Conservation (phyloP, 1,284 basidiomycete genomes). For the Ceratobasidium sp. region DNA sequence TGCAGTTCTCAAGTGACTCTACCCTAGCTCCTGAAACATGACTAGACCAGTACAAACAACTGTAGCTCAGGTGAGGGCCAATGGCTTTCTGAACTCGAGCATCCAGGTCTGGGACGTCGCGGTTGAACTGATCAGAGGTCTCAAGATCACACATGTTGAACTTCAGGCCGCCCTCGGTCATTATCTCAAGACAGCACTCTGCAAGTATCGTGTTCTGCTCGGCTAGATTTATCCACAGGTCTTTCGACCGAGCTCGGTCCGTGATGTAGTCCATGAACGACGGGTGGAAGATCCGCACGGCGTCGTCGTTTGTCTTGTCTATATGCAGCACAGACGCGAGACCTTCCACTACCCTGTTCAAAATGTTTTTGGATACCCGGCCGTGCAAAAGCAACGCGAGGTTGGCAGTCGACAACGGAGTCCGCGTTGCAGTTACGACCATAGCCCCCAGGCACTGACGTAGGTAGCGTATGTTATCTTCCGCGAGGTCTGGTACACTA, state of each 20-base stretch:
- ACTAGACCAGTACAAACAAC: conserved; percentile 23
- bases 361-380: neutral
- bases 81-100: neutral
- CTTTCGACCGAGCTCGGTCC: conserved; percentile 16
- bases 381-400: conserved; percentile 16
- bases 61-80: conserved; percentile 9
- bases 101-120: conserved; percentile 14
- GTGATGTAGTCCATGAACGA: conserved; percentile 44
- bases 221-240: conserved; percentile 6
- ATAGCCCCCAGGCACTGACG: conserved; percentile 28
- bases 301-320: neutral
- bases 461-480: neutral
- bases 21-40: neutral
- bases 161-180: neutral
- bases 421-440: conserved; percentile 5
- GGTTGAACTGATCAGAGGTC: conserved; percentile 16
- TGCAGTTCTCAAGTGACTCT: neutral
- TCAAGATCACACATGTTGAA: conserved; percentile 29
- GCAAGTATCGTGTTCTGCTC: conserved; percentile 31
- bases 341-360: neutral
- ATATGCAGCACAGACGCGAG: conserved; percentile 40
- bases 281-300: conserved; percentile 34
- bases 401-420: conserved; percentile 10
- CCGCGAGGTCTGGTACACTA: neutral
- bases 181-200: conserved; percentile 11